Conservation (phyloP, 805 yeast genomes). For the Wickerhamomyces queroliae region DNA sequence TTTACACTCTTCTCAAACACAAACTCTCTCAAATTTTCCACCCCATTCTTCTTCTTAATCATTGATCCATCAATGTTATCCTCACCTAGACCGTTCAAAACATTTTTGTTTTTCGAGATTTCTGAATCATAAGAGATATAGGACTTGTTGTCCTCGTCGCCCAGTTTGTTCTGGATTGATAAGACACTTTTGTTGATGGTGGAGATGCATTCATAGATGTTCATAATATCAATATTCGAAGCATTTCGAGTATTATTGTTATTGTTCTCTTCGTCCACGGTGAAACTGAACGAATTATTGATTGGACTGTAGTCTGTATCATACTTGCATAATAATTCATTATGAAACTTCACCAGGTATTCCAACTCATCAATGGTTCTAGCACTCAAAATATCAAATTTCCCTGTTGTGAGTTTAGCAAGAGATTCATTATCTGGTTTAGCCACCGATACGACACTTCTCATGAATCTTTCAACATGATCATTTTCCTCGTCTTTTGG, state of each 20-base stretch:
- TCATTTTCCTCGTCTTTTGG: constrained; percentile 5
- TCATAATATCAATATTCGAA: constrained; percentile 23
- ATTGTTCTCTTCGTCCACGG: constrained; percentile 6
- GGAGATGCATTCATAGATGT: constrained; percentile 21
- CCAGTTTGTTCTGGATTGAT: constrained; percentile 12
- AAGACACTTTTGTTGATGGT: constrained; percentile 19
- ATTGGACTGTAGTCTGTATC: constrained; percentile 7
- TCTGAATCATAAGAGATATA: constrained; percentile 59
- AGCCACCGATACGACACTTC: constrained; percentile 22
- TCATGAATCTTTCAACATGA: constrained; percentile 20
- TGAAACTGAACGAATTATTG: constrained; percentile 16
- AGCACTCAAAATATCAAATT: constrained; percentile 63
- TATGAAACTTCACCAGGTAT: constrained; percentile 42
- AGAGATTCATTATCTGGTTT: constrained; percentile 23
- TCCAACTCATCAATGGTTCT: constrained; percentile 67
- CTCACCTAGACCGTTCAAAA: not conserved
- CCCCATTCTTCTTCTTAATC: constrained; percentile 44
- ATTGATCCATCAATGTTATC: constrained; percentile 19
- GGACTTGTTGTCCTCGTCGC: constrained; percentile 29
- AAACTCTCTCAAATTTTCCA: constrained; percentile 42
- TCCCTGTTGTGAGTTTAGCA: constrained; percentile 30
- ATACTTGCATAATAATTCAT: constrained; percentile 26
- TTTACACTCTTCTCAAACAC: constrained; percentile 30
- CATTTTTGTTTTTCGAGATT: constrained; percentile 25
- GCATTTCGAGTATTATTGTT: not conserved